Percentiles rank a stretch among this genome's conserved stretches.
phyloP scores from a whole-genome alignment of 1,139 yeast genomes.

The Kazachstania sp. region DNA sequence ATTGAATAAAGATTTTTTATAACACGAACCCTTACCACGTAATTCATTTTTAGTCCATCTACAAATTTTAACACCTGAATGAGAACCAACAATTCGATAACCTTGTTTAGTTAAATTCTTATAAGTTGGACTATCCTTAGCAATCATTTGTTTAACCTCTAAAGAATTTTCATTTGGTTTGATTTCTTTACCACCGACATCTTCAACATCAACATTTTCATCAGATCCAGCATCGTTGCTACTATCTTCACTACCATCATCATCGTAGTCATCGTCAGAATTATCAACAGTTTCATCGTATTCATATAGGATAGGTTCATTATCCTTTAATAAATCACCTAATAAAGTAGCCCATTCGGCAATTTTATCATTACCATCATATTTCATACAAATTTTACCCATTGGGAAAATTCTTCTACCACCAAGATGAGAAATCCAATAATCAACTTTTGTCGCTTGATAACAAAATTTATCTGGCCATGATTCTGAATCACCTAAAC shows the following conservation, averaged over 20 bases:
- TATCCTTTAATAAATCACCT: slow-evolving; percentile 51
- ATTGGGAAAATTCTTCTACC: slow-evolving; percentile 76
- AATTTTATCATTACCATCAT: slow-evolving; percentile 53
- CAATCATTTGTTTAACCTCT: slow-evolving; percentile 75
- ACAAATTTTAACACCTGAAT: slow-evolving; percentile 90
- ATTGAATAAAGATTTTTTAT: slow-evolving; percentile 86
- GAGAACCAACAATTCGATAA: slow-evolving; percentile 86
- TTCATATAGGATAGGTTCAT: slow-evolving; percentile 52
- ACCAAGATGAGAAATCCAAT: slow-evolving; percentile 72
- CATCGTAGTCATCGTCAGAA: slow-evolving; percentile 34
- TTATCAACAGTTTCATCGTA: slow-evolving; percentile 43
- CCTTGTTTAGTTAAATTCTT: slow-evolving; percentile 89
- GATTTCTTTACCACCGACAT: slow-evolving; percentile 9
- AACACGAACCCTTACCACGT: slow-evolving; percentile 91
- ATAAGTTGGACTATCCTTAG: slow-evolving; percentile 80
- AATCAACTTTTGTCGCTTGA: slow-evolving; percentile 71
- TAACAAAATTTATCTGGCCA: slow-evolving; percentile 85
- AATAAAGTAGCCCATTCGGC: slow-evolving; percentile 61
- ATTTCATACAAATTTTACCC: slow-evolving; percentile 79
- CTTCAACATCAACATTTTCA: slow-evolving; percentile 69
- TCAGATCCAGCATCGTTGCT: slow-evolving; percentile 26
- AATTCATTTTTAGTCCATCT: slow-evolving; percentile 95
- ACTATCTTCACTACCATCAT: slow-evolving; percentile 27
- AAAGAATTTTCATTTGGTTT: slow-evolving; percentile 5
- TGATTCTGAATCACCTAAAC: slow-evolving; percentile 79